Base-by-base conservation (phyloP, 83 land plant species). In the Isoetes engelmannii region DNA sequence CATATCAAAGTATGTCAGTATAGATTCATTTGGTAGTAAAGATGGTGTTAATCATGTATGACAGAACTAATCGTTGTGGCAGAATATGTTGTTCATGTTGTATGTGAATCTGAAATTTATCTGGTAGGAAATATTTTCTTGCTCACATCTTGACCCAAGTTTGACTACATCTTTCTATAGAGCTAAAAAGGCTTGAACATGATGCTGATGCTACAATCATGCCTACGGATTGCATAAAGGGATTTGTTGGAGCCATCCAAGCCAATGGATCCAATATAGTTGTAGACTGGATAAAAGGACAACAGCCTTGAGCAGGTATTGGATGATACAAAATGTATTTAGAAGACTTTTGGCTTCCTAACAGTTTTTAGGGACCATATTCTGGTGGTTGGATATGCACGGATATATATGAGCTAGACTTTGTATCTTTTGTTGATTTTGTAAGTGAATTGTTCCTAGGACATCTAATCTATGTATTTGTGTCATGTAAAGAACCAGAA, bases 201-300 rank as follows among this genome's bases (percentile, higher is more conserved):
- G 90, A 89, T 48, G 72, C 71, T 45, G 75, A 87, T 79, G 86
- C 69, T 42, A 79, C 81, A 7, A 59, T 89, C n/a, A 71, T 76
- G 65, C 79, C 82, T 65, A 92, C 89, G 64, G 85, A 85, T 62
- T 89, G 97, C 79, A 86, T 92, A 67, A 84, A 92, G 71, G 91
- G 88, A 17, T 89, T 87, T 67, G 63, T 92, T 73, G 88, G 86
- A 48, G 86, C 79, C 4, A 75, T 84, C 6, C 85, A 79, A 62
- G 65, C 82, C 54, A 91, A 92, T 80, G 97, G 97, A 4, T 83
- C 97, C 45, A 89, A 89, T 76, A 70, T 71, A 5, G 84, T 92
- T 48, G 70, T 79, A 12, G 80, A 87, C 57, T 92, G 97, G 97
- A 82, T 92, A n/a, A 63, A 78, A 81, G 65, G 47, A 68, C 49